Evolutionary conservation across 768 basidiomycete species (phyloP).

Genomic region (Boletus rubescentipes): DNA sequence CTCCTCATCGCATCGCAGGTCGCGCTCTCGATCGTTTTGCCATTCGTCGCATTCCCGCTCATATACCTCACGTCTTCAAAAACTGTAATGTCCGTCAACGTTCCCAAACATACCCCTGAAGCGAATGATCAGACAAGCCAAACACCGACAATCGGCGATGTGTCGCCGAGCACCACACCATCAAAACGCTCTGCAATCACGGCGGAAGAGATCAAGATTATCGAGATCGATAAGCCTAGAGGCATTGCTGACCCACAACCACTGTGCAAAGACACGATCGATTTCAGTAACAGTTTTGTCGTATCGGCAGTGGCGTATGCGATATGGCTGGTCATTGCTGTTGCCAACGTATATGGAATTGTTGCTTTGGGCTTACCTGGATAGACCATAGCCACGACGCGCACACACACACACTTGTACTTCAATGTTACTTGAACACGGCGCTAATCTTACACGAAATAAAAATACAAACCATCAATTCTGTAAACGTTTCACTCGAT

Average conservation of each 20-base stretch:
- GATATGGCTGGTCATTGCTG: too few species aligned
- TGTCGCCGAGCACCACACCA: background rate
- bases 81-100: conserved; percentile 28
- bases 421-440: background rate
- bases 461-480: background rate
- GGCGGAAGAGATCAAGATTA: too few species aligned
- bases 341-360: conserved; percentile 45
- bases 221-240: background rate
- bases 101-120: background rate
- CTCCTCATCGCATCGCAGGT: conserved; percentile 53
- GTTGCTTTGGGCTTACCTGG: conserved; percentile 33
- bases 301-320: conserved; percentile 43
- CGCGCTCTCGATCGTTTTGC: conserved; percentile 44
- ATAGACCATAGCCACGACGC: background rate
- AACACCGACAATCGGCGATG: conserved; percentile 11
- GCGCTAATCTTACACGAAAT: conserved; percentile 14
- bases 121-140: background rate
- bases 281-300: conserved; percentile 37
- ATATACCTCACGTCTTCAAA: conserved; percentile 39
- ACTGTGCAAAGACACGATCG: conserved; percentile 26
- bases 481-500: background rate
- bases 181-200: background rate
- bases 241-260: background rate
- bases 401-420: background rate
- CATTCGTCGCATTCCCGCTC: conserved; percentile 45